Conservation (phyloP, 768 basidiomycete genomes). For the Megacollybia marginata region DNA sequence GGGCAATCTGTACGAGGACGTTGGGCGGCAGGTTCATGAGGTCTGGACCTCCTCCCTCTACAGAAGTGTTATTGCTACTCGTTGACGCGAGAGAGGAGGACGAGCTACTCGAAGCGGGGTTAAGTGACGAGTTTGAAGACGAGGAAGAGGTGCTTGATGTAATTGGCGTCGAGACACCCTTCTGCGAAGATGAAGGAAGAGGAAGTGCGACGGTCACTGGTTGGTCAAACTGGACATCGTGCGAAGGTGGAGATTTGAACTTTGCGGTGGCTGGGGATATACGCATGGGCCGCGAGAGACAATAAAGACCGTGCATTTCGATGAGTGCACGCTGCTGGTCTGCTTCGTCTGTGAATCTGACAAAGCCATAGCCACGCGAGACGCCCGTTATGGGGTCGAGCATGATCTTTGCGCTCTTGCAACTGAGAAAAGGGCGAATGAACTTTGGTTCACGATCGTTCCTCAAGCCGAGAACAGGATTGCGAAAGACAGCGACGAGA, state of each 20-base stretch:
- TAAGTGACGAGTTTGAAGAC: slow-evolving; percentile 42
- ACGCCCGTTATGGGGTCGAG: slow-evolving; percentile 84
- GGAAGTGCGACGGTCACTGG: slow-evolving; percentile 37
- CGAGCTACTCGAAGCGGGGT: slow-evolving; percentile 32
- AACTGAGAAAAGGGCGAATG: slow-evolving; percentile 82
- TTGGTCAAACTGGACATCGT: slow-evolving; percentile 38
- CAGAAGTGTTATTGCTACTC: slow-evolving; percentile 43
- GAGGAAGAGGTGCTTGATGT: slow-evolving; percentile 37
- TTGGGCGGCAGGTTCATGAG: slow-evolving; percentile 40
- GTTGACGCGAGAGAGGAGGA: slow-evolving; percentile 45
- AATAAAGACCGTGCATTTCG: slow-evolving; percentile 89
- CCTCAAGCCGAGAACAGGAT: slow-evolving; percentile 78
- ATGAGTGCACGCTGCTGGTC: slow-evolving; percentile 87
- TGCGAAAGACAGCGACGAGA: slow-evolving; percentile 87
- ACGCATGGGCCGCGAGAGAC: slow-evolving; percentile 85
- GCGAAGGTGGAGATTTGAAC: slow-evolving; percentile 57
- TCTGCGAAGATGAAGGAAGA: slow-evolving; percentile 39
- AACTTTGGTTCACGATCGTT: slow-evolving; percentile 86
- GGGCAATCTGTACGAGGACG: slow-evolving; percentile 39
- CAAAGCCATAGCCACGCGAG: slow-evolving; percentile 89
- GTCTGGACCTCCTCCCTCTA: slow-evolving; percentile 43
- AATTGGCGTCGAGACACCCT: slow-evolving; percentile 68
- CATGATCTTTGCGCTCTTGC: slow-evolving; percentile 96
- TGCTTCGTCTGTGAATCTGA: slow-evolving; percentile 85
- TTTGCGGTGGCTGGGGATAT: slow-evolving; percentile 88